Evolutionary conservation across 768 basidiomycete genomes (phyloP).

Genomic region (Trametes sanguinea): DNA sequence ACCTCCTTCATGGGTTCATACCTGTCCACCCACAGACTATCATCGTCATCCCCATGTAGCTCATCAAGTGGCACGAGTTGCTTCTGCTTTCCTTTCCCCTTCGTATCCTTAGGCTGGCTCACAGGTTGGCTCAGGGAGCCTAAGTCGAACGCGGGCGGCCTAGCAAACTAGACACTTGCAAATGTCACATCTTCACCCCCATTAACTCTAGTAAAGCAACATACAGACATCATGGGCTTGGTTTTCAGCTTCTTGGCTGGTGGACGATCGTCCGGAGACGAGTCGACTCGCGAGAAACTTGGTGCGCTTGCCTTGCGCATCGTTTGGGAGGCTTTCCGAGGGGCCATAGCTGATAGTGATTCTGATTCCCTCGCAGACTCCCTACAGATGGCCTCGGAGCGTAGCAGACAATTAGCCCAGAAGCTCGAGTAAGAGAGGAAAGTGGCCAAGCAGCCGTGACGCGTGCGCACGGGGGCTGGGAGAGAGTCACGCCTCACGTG

Average conservation of each 20-base stretch:
- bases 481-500: background rate
- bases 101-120: conserved; percentile 5
- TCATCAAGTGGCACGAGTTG: background rate
- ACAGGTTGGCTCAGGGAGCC: conserved; percentile 14
- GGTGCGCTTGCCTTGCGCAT: background rate
- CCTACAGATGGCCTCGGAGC: too few relatives aligned
- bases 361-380: too few relatives aligned
- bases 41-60: background rate
- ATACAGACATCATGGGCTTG: conserved; percentile 27
- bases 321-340: conserved; percentile 3
- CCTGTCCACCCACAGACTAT: conserved; percentile 37
- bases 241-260: conserved; percentile 30
- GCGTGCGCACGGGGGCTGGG: background rate
- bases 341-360: background rate
- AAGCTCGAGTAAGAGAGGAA: too few relatives aligned
- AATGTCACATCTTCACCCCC: background rate
- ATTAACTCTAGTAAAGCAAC: background rate
- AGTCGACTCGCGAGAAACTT: conserved; percentile 5
- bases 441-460: background rate
- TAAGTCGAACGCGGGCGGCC: conserved; percentile 27
- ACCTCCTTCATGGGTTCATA: conserved; percentile 36
- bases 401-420: too few relatives aligned
- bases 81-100: conserved; percentile 31
- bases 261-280: conserved; percentile 16
- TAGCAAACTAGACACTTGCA: conserved; percentile 22